A percentile compares a stretch with the other conserved stretches of the same genome.
These are phyloP conservation scores for Furcasterigmium sp. DNA, from an alignment of 2,329 filamentous ascomycete species.

Conservation along the genomic window DNA sequence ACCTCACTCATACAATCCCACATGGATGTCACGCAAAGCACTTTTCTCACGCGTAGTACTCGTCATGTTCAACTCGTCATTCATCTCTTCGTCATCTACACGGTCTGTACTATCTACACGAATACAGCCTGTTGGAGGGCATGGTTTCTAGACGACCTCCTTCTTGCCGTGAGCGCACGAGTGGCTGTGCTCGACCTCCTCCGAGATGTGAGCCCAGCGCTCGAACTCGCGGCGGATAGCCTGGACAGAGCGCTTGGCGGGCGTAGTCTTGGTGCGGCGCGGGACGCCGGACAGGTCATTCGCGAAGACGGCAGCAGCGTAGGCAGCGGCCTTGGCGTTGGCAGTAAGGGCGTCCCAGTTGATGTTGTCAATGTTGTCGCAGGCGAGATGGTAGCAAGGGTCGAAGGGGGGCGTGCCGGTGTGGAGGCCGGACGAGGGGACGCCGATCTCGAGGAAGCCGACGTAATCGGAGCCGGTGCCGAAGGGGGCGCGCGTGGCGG, in stretches of 20 bases:
- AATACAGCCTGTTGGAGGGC: too few species aligned
- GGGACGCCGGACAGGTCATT: constrained; percentile 28
- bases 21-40: too few species aligned
- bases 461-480: constrained; percentile 33
- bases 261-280: constrained; percentile 20
- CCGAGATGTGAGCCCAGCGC: constrained; percentile 11
- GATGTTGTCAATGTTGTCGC: constrained; percentile 34
- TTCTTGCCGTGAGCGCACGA: constrained; percentile 7
- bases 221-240: constrained; percentile 13
- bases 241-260: constrained; percentile 9
- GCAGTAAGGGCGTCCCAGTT: constrained; percentile 32
- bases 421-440: constrained; percentile 33
- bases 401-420: constrained; percentile 30
- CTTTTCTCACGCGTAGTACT: too few species aligned
- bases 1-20: too few species aligned
- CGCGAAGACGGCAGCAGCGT: constrained; percentile 35
- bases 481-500: constrained; percentile 25
- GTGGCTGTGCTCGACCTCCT: constrained; percentile 11
- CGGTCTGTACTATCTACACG: too few species aligned
- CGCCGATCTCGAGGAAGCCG: constrained; percentile 32
- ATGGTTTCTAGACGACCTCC: background rate
- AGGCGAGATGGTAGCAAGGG: constrained; percentile 32
- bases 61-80: too few species aligned
- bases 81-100: too few species aligned
- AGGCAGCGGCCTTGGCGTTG: constrained; percentile 42